These are phyloP conservation scores for Fusarium paranaense DNA, from an alignment of 2,329 filamentous ascomycete genomes.

Conservation along the genomic window DNA sequence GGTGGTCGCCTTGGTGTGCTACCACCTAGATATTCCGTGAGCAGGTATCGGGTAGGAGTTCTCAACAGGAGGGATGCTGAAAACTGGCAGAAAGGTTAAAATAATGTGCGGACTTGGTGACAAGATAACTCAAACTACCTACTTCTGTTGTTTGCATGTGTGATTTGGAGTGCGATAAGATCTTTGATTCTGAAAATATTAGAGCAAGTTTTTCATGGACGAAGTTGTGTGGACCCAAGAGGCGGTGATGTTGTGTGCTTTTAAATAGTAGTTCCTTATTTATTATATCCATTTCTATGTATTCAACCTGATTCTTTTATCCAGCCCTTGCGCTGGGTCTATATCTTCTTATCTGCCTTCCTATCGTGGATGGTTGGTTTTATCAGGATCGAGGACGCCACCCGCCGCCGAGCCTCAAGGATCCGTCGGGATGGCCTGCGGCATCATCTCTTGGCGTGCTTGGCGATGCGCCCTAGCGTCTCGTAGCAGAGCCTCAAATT, in stretches of 20 bases:
- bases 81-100: neutral
- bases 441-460: constrained; percentile 4
- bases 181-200: no score
- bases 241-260: no score
- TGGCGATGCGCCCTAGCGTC: neutral
- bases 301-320: neutral
- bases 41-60: neutral
- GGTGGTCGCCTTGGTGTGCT: neutral
- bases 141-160: no score
- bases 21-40: neutral
- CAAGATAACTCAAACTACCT: no score
- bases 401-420: neutral
- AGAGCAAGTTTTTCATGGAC: no score
- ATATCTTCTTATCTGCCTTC: neutral
- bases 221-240: no score
- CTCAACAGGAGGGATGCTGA: neutral
- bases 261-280: no score
- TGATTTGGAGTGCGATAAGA: no score
- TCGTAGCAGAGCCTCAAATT: neutral
- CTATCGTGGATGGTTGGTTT: neutral
- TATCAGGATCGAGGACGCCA: neutral
- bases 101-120: neutral
- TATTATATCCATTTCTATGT: neutral
- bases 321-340: neutral
- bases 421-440: neutral